Evolutionary conservation across 306 rosid species (phyloP).

Genomic region (Trichosanthes cucumerina): DNA sequence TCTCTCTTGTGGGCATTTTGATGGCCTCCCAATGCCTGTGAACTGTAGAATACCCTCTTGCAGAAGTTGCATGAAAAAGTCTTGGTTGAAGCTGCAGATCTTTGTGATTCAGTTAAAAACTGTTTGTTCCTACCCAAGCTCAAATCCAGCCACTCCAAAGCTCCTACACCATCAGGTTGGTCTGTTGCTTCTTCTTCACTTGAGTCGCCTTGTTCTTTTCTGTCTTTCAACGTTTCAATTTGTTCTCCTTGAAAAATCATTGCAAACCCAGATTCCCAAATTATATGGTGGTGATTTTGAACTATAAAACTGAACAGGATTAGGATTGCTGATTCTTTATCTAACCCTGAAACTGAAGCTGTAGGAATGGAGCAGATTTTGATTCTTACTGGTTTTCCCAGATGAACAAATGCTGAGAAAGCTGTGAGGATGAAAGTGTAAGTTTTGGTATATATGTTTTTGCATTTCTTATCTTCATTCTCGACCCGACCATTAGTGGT

Average conservation of each 20-base stretch:
- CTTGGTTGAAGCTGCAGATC: conserved; percentile 37
- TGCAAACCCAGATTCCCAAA: conserved; percentile 14
- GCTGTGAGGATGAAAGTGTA: neutral
- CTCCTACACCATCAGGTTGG: conserved; percentile 25
- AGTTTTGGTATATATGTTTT: conserved; percentile 19
- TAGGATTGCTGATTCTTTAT: neutral
- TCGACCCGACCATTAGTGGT: conserved; percentile 63
- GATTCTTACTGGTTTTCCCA: neutral
- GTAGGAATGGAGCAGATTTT: neutral
- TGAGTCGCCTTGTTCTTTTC: conserved; percentile 21
- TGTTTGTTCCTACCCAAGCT: conserved; percentile 46
- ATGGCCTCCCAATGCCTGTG: conserved; percentile 96
- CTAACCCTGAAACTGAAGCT: neutral
- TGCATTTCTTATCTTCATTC: conserved; percentile 12
- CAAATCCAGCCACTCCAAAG: conserved; percentile 65
- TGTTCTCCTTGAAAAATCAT: conserved; percentile 13
- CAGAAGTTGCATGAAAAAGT: conserved; percentile 93
- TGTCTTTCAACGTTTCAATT: conserved; percentile 11
- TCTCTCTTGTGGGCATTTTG: conserved; percentile 96
- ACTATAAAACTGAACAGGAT: neutral
- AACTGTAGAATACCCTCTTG: conserved; percentile 80
- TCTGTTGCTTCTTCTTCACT: conserved; percentile 21
- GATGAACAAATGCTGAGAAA: neutral
- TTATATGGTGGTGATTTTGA: conserved; percentile 9
- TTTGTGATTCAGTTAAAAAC: conserved; percentile 31